Evolutionary conservation across 352 stramenopile species (phyloP).

Genomic region (Thraustotheca clavata): DNA sequence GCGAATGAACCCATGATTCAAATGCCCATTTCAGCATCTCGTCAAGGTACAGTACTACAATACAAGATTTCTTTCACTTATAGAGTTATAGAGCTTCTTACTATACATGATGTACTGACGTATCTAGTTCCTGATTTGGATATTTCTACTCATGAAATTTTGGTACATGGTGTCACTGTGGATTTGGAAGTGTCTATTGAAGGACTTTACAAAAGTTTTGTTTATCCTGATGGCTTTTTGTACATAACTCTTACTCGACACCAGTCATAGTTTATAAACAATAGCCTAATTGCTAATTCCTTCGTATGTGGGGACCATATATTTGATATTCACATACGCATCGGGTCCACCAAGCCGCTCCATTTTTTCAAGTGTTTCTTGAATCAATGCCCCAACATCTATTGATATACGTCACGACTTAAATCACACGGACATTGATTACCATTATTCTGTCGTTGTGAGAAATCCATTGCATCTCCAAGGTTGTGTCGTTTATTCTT

Average conservation of each 20-base stretch:
- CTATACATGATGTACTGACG: constrained; percentile 37
- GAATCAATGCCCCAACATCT: constrained; percentile 58
- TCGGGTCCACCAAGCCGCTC: constrained; percentile 76
- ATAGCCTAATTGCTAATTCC: constrained; percentile 33
- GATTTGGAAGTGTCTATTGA: constrained; percentile 42
- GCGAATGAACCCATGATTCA: constrained; percentile 48
- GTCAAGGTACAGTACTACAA: neutral
- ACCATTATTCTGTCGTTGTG: constrained; percentile 18
- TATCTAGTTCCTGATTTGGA: constrained; percentile 53
- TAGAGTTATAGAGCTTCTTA: constrained; percentile 24
- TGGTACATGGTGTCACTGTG: constrained; percentile 53
- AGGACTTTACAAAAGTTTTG: constrained; percentile 51
- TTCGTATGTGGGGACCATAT: constrained; percentile 95
- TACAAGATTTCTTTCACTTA: neutral
- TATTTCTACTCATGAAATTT: constrained; percentile 24
- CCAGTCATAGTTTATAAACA: too few relatives aligned
- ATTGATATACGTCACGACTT: neutral
- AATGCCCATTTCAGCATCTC: constrained; percentile 46
- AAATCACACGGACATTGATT: neutral
- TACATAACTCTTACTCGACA: constrained; percentile 34
- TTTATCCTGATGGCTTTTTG: constrained; percentile 69
- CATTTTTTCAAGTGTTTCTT: constrained; percentile 79
- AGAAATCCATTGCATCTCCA: constrained; percentile 24
- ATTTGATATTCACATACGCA: constrained; percentile 94
- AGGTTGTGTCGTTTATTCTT: constrained; percentile 23